Base-by-base conservation (phyloP, 768 basidiomycete species). In the Leccinellum luteum region DNA sequence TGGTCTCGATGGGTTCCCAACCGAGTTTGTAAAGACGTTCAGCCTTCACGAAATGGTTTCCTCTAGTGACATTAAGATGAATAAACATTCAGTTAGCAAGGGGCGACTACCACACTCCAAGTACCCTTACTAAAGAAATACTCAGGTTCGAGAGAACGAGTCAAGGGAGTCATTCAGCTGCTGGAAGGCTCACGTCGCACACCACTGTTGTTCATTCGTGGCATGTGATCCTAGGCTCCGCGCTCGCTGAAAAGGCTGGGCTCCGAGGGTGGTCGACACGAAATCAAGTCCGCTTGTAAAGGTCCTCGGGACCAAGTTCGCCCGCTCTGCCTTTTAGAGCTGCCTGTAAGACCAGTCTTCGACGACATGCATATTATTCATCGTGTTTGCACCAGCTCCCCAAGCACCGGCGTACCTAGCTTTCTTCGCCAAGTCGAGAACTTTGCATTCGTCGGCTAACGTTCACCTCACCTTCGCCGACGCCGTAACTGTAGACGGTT, bases 271-370 rank as follows among this genome's bases (percentile, higher is more conserved):
- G 15, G 50, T 61, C 48, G 65, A 48, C n/a, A n/a, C 12, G 28
- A 5, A 27, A 4, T 27, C 3, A 2, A 19, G 7, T 7, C 9
- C 7, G 66, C 76, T 57, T 55, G 79, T 78, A 79, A 47, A 76
- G 61, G 19, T 78, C 79, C 48, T 78, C 69, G 4, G 66, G 63
- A 2, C 77, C 78, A n/a, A n/a, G n/a, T 53, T 78, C 75, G 28
- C 76, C 75, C 2, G 78, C 77, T 47, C 64, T 73, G 3, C 76
- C 78, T 47, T 76, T 69, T 13, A 28, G 59, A 4, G 76, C 76
- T 6, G 75, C 76, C 28, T 77, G 70, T 32, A 80, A 64, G 35
- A 79, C 63, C 70, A 71, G 52, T 80, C 79, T 51, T 73, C 4
- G 25, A 25, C 73, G 51, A 81, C 74, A 48, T 80, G 78, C 6